phyloP scores from a whole-genome alignment of 148 eudicot genomes.

The Rhododendron mucronatum region DNA sequence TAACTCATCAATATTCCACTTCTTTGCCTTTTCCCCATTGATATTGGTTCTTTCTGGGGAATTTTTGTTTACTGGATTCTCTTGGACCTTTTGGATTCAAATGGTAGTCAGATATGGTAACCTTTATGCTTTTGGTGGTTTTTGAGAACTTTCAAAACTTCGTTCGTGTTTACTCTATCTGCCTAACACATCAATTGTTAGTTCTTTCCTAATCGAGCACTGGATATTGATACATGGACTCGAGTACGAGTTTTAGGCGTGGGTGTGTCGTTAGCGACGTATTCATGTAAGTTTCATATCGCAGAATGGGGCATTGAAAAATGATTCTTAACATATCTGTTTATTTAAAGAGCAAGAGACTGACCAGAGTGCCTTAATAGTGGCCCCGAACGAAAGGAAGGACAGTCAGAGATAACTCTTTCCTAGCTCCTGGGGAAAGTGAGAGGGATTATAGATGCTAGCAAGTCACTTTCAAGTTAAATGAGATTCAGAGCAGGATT shows the following conservation, averaged over 20 bases:
- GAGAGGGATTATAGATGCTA: too few relatives aligned
- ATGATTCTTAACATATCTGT: not conserved
- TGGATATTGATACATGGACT: not conserved
- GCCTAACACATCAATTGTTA: not conserved
- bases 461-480: too few relatives aligned
- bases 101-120: not conserved
- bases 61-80: not conserved
- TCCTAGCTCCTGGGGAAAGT: too few relatives aligned
- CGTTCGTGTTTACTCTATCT: not conserved
- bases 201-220: not conserved
- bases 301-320: too few relatives aligned
- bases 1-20: not conserved
- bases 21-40: not conserved
- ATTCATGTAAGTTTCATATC: not conserved
- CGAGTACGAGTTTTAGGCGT: not conserved
- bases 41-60: not conserved
- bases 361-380: not conserved
- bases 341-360: not conserved
- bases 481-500: too few relatives aligned
- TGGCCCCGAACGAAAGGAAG: too few relatives aligned
- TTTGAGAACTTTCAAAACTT: not conserved
- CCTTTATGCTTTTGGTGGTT: not conserved
- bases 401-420: too few relatives aligned
- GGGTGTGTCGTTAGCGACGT: not conserved
- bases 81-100: not conserved